phyloP scores from a whole-genome alignment of 306 rosid genomes.

The Vicia sativa region DNA sequence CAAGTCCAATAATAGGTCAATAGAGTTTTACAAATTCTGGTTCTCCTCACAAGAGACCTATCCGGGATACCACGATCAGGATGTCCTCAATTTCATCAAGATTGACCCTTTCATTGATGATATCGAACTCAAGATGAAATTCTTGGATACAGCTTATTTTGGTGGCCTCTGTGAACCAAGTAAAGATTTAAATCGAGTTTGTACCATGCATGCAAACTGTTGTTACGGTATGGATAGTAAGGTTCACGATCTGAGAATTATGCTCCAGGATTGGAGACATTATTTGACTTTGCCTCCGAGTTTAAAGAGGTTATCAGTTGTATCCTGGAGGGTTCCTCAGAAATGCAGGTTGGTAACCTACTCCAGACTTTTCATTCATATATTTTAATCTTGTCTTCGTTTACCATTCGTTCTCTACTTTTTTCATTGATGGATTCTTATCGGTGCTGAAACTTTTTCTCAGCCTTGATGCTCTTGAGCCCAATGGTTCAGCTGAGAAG shows the following conservation, averaged over 20 bases:
- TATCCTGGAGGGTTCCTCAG: slow-evolving; percentile 88
- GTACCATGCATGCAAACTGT: slow-evolving; percentile 98
- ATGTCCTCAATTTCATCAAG: slow-evolving; percentile 90
- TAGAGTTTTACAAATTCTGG: slow-evolving; percentile 85
- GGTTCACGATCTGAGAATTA: slow-evolving; percentile 76
- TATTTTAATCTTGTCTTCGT: slow-evolving; percentile 23
- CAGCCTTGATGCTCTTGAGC: slow-evolving; percentile 61
- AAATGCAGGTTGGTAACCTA: slow-evolving; percentile 63
- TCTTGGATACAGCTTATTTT: slow-evolving; percentile 88
- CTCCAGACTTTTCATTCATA: slow-evolving; percentile 14
- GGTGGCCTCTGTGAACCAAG: slow-evolving; percentile 98
- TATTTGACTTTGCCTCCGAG: slow-evolving; percentile 70
- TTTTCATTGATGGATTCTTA: slow-evolving; percentile 20
- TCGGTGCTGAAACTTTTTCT: slow-evolving; percentile 28
- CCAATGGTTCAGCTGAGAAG: slow-evolving; percentile 38
- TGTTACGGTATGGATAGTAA: slow-evolving; percentile 81
- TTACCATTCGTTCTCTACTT: slow-evolving; percentile 14
- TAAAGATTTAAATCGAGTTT: slow-evolving; percentile 81
- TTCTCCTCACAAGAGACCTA: slow-evolving; percentile 63
- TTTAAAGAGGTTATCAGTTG: slow-evolving; percentile 54
- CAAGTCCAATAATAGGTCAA: slow-evolving; percentile 81
- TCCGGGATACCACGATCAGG: slow-evolving; percentile 95
- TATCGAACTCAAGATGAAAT: slow-evolving; percentile 70
- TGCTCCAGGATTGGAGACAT: slow-evolving; percentile 86
- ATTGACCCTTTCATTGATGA: slow-evolving; percentile 54